phyloP scores from a whole-genome alignment of 176 grass and related monocot species.

The Oryza meridionalis region DNA sequence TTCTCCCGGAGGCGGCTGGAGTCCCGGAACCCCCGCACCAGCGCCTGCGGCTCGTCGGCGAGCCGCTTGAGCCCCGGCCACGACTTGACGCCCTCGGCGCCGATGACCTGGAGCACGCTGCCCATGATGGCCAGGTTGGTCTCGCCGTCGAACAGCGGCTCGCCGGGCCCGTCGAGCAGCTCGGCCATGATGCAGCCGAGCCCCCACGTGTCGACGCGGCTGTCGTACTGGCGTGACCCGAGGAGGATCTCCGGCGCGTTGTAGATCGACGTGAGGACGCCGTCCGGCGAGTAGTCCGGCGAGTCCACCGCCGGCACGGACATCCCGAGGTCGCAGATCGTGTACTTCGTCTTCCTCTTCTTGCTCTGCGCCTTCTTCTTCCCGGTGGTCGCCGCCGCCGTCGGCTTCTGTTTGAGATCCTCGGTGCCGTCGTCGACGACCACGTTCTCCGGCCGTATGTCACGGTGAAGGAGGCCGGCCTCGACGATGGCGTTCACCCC shows the following conservation, averaged over 20 bases:
- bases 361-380: too few relatives aligned
- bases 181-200: slow-evolving; percentile 24
- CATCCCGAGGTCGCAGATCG: too few relatives aligned
- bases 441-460: slow-evolving; percentile 5
- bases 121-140: background rate
- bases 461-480: background rate
- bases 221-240: background rate
- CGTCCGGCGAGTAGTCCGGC: too few relatives aligned
- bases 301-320: too few relatives aligned
- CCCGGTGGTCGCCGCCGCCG: too few relatives aligned
- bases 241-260: background rate
- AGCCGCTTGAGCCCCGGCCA: background rate
- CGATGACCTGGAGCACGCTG: background rate
- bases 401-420: too few relatives aligned
- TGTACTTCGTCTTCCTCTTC: too few relatives aligned
- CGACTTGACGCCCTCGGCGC: background rate
- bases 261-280: too few relatives aligned
- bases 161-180: background rate
- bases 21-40: too few relatives aligned
- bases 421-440: background rate
- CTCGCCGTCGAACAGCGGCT: background rate
- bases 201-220: background rate
- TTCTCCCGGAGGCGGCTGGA: background rate
- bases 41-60: background rate
- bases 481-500: background rate